Percentiles rank a stretch among this genome's conserved stretches.
These are phyloP conservation scores for Exophiala calicioides DNA, from an alignment of 2,329 filamentous ascomycete species.

Conservation along the genomic window DNA sequence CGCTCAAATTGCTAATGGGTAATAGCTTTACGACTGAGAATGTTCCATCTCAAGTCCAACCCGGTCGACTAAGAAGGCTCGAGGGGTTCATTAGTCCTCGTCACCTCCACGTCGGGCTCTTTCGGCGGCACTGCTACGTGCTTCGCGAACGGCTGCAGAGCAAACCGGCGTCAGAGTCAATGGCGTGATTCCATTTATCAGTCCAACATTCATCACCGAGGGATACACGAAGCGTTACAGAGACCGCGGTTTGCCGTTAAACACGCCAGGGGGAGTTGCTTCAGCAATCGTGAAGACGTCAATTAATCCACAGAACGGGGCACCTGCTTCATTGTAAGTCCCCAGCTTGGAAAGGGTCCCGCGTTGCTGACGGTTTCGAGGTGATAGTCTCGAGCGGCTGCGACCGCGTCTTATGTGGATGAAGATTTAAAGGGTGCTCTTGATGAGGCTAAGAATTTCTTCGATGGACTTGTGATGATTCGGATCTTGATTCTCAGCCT, in stretches of 20 bases:
- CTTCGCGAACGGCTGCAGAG: slow-evolving; percentile 39
- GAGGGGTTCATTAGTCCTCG: slow-evolving; percentile 43
- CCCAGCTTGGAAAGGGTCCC: neutral
- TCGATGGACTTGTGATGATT: no score
- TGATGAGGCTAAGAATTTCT: no score
- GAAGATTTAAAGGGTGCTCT: no score
- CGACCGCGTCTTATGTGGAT: no score
- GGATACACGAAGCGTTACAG: slow-evolving; percentile 43
- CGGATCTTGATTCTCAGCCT: no score
- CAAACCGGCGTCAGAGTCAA: slow-evolving; percentile 46
- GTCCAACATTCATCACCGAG: slow-evolving; percentile 47
- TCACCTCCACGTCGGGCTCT: slow-evolving; percentile 47
- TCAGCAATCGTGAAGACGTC: slow-evolving; percentile 38
- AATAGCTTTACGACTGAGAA: slow-evolving; percentile 22
- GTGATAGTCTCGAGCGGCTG: no score
- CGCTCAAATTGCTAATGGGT: slow-evolving; percentile 22
- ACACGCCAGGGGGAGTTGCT: slow-evolving; percentile 47
- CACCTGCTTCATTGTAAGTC: slow-evolving; percentile 12
- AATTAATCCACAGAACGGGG: neutral
- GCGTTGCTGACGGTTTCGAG: no score
- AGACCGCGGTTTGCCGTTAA: slow-evolving; percentile 43
- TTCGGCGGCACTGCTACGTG: slow-evolving; percentile 46
- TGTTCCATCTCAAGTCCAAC: slow-evolving; percentile 28
- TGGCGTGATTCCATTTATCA: slow-evolving; percentile 52
- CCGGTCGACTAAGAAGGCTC: slow-evolving; percentile 35